A percentile compares a stretch with the other conserved stretches of the same genome.
Conservation (phyloP, 2,329 filamentous ascomycete genomes). For the Aspergillus transmontanensis region DNA sequence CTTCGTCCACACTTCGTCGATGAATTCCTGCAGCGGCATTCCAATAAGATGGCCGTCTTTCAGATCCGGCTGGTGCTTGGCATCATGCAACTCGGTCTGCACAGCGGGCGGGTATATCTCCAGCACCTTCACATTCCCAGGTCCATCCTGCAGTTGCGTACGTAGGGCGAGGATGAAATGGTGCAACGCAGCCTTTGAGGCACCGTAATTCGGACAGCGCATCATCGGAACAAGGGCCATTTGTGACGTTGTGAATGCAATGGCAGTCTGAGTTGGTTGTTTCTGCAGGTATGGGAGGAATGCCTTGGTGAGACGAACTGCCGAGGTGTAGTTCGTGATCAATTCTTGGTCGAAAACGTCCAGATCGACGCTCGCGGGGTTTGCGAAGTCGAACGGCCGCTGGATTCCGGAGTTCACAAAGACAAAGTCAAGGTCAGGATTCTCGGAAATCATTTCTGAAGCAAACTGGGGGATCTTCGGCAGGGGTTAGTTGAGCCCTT, state of each 20-base stretch:
- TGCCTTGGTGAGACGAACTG: slow-evolving; percentile 52
- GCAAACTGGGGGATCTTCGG: slow-evolving; percentile 22
- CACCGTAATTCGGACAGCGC: slow-evolving; percentile 56
- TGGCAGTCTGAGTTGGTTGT: slow-evolving; percentile 45
- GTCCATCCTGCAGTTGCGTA: slow-evolving; percentile 47
- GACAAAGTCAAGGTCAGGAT: slow-evolving; percentile 56
- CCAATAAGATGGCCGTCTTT: slow-evolving; percentile 53
- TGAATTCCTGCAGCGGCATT: slow-evolving; percentile 58
- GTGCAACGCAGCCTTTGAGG: slow-evolving; percentile 59
- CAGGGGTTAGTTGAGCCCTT: no score
- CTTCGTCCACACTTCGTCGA: slow-evolving; percentile 51
- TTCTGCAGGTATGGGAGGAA: slow-evolving; percentile 55
- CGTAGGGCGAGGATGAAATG: slow-evolving; percentile 56
- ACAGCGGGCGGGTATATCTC: slow-evolving; percentile 60
- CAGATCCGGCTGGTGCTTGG: slow-evolving; percentile 57
- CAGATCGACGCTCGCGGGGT: slow-evolving; percentile 52
- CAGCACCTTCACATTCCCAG: slow-evolving; percentile 54
- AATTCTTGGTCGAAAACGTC: slow-evolving; percentile 48
- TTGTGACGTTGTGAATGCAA: slow-evolving; percentile 53
- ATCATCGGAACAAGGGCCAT: slow-evolving; percentile 54
- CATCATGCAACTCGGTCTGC: slow-evolving; percentile 60
- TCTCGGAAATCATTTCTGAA: slow-evolving; percentile 37
- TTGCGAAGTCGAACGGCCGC: slow-evolving; percentile 51
- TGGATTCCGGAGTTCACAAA: slow-evolving; percentile 59
- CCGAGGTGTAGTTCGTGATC: slow-evolving; percentile 54